These are phyloP conservation scores for Ogataea dorogensis DNA, from an alignment of 805 yeast species.

Conservation along the genomic window DNA sequence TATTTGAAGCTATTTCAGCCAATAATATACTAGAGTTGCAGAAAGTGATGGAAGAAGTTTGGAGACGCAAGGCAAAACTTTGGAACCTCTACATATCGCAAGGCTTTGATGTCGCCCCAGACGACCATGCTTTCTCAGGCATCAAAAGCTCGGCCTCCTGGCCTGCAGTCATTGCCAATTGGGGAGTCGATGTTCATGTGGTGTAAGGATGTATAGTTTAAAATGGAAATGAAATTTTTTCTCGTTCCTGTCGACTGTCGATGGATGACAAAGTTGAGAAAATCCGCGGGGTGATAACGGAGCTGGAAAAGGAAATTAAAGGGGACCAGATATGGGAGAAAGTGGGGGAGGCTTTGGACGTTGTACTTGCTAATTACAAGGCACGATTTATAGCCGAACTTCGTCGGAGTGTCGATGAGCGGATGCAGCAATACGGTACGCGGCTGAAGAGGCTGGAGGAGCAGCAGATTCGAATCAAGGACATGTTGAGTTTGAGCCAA, in stretches of 20 bases:
- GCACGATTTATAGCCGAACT: conserved; percentile 1
- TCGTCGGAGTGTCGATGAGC: conserved; percentile 1
- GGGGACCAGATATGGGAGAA: conserved; percentile 4
- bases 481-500: conserved; percentile 5
- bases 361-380: conserved; percentile 1
- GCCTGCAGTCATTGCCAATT: conserved; percentile 14
- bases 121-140: conserved; percentile 15
- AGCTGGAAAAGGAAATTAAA: conserved; percentile 2
- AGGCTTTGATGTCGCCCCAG: conserved; percentile 2
- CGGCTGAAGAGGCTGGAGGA: conserved; percentile 1
- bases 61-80: conserved; percentile 15
- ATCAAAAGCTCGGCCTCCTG: conserved; percentile 17
- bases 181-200: conserved; percentile 15
- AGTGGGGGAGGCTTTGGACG: conserved; percentile 2
- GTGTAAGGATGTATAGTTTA: conserved; percentile 7
- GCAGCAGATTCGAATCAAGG: conserved; percentile 6
- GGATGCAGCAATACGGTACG: not conserved
- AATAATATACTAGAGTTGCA: conserved; percentile 14
- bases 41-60: conserved; percentile 17
- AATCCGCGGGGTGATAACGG: conserved; percentile 1
- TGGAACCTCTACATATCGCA: conserved; percentile 1
- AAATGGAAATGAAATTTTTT: conserved; percentile 1
- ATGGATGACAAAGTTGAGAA: conserved; percentile 8
- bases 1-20: conserved; percentile 16
- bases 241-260: conserved; percentile 9